These are phyloP conservation scores for Brassica cretica DNA, from an alignment of 345 rosid genomes.

Conservation along the genomic window DNA sequence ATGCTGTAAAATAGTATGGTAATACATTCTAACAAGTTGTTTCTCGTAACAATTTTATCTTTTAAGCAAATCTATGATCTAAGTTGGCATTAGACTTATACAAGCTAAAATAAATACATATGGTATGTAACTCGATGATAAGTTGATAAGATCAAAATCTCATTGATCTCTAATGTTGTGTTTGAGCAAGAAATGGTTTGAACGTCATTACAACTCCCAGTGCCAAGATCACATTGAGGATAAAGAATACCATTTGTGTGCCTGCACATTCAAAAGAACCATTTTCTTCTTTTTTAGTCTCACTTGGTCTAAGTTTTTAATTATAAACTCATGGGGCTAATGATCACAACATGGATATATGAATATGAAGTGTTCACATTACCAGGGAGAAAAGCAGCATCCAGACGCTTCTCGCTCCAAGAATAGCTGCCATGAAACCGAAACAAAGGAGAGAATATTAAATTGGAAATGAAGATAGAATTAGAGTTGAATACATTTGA, in stretches of 20 bases:
- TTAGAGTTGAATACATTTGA: background rate
- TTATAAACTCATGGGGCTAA: background rate
- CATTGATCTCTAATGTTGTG: background rate
- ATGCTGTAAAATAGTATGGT: too few species aligned
- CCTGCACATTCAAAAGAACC: background rate
- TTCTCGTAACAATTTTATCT: background rate
- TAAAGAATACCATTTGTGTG: background rate
- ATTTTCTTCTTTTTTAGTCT: background rate
- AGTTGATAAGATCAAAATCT: background rate
- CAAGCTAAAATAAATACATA: background rate
- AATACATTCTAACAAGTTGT: too few species aligned
- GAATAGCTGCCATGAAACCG: background rate
- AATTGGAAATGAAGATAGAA: background rate
- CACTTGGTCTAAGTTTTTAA: background rate
- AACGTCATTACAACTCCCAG: background rate
- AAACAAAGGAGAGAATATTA: background rate
- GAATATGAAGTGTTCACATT: background rate
- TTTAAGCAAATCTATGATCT: background rate
- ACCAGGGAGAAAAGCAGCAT: background rate
- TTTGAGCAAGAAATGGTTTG: background rate
- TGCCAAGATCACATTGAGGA: background rate
- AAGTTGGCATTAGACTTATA: background rate
- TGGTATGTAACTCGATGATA: background rate
- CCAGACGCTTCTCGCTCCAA: background rate
- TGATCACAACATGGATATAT: background rate